phyloP scores from a whole-genome alignment of 352 stramenopile genomes.

The Globisporangium spiculum region DNA sequence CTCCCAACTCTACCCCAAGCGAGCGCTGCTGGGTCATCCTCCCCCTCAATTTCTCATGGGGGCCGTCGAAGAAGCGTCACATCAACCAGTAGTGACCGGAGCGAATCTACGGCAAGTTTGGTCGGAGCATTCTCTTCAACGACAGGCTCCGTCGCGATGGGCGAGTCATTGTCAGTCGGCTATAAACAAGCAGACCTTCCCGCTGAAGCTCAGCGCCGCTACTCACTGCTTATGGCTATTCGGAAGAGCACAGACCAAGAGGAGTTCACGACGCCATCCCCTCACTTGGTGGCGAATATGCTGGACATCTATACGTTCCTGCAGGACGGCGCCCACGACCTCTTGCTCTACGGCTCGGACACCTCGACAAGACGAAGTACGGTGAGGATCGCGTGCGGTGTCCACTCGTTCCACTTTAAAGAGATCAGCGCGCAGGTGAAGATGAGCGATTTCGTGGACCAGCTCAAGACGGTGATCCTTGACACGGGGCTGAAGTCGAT shows the following conservation, averaged over 20 bases:
- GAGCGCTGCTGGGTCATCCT: neutral
- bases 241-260: constrained; percentile 26
- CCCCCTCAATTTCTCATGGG: neutral
- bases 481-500: constrained; percentile 44
- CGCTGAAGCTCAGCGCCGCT: constrained; percentile 9
- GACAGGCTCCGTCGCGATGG: neutral
- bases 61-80: neutral
- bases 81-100: neutral
- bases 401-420: constrained; percentile 51
- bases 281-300: constrained; percentile 42
- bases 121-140: neutral
- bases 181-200: constrained; percentile 7
- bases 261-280: constrained; percentile 26
- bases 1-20: neutral
- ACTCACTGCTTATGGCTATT: constrained; percentile 26
- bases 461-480: constrained; percentile 48
- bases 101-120: neutral
- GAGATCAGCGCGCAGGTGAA: constrained; percentile 35
- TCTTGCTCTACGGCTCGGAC: constrained; percentile 46
- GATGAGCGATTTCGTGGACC: constrained; percentile 35
- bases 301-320: constrained; percentile 52
- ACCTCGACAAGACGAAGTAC: constrained; percentile 37
- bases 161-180: neutral
- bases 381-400: constrained; percentile 47
- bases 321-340: constrained; percentile 32